These are phyloP conservation scores for Eucalyptus brandiana DNA, from an alignment of 345 rosid species.

Conservation along the genomic window DNA sequence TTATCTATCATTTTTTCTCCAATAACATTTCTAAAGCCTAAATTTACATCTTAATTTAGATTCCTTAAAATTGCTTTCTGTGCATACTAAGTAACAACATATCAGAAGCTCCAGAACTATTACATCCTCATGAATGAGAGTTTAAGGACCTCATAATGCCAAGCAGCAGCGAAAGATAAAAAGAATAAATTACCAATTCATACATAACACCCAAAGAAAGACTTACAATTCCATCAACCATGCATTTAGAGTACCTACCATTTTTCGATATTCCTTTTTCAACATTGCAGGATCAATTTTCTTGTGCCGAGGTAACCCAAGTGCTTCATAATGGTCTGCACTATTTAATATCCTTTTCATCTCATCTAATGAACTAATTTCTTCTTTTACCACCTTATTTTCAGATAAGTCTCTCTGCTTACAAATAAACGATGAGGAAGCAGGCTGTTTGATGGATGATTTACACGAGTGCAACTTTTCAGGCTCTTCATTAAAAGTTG, in stretches of 20 bases:
- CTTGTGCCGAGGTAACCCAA: constrained; percentile 67
- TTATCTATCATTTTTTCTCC: background rate
- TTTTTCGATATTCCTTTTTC: constrained; percentile 87
- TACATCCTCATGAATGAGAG: background rate
- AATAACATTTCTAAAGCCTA: background rate
- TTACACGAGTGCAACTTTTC: constrained; percentile 55
- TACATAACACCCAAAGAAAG: background rate
- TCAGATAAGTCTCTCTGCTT: constrained; percentile 31
- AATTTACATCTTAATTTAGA: background rate
- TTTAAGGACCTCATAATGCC: background rate
- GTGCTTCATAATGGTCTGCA: constrained; percentile 69
- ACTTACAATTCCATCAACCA: background rate
- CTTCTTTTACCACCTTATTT: constrained; percentile 41
- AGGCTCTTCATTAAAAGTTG: constrained; percentile 40
- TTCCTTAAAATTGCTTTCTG: background rate
- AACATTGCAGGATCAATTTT: constrained; percentile 44
- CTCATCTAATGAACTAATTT: constrained; percentile 51
- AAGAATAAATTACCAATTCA: background rate
- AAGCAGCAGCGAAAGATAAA: background rate
- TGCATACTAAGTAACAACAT: background rate
- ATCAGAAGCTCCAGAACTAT: background rate
- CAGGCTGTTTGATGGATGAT: constrained; percentile 46
- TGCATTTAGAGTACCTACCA: constrained; percentile 23
- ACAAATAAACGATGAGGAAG: constrained; percentile 32
- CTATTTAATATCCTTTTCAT: constrained; percentile 81